Conservation (phyloP, 139 green algal species). For the Chlorella sp. region DNA sequence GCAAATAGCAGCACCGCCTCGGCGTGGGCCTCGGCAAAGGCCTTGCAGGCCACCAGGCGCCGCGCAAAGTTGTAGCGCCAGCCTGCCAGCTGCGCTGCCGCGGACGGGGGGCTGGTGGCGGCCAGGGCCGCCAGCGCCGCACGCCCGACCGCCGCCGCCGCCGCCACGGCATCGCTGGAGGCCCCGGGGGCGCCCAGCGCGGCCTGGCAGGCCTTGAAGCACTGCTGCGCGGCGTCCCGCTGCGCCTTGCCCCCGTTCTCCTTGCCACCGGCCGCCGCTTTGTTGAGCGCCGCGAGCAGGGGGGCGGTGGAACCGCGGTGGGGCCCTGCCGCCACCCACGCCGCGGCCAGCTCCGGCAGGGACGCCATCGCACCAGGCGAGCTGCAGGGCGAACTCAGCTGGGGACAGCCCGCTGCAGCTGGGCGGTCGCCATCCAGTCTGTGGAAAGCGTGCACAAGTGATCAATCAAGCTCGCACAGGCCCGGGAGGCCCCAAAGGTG, state of each 20-base stretch:
- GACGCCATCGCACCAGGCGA: background rate
- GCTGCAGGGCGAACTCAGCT: too few species aligned
- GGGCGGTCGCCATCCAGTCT: too few species aligned
- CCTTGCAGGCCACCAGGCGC: conserved; percentile 21
- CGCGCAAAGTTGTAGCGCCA: conserved; percentile 34
- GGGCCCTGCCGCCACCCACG: background rate
- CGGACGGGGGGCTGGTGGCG: background rate
- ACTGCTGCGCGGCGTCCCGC: background rate
- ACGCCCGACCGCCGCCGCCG: background rate
- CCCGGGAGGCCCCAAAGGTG: too few species aligned
- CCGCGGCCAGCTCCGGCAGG: background rate
- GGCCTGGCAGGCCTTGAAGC: conserved; percentile 18
- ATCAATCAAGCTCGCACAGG: too few species aligned
- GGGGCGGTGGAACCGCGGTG: background rate
- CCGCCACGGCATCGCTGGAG: background rate
- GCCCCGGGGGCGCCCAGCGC: background rate
- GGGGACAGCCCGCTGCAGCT: too few species aligned
- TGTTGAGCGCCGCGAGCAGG: background rate
- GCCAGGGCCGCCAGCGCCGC: conserved; percentile 26
- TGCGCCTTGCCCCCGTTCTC: background rate
- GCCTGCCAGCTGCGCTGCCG: background rate
- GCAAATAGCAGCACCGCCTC: conserved; percentile 19
- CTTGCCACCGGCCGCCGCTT: background rate
- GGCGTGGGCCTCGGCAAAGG: background rate
- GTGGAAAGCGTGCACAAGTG: background rate